Percentiles rank a stretch among this genome's conserved stretches.
phyloP scores from a whole-genome alignment of 228 moss, liverwort and hornwort species.

The Sphagnum fallax region DNA sequence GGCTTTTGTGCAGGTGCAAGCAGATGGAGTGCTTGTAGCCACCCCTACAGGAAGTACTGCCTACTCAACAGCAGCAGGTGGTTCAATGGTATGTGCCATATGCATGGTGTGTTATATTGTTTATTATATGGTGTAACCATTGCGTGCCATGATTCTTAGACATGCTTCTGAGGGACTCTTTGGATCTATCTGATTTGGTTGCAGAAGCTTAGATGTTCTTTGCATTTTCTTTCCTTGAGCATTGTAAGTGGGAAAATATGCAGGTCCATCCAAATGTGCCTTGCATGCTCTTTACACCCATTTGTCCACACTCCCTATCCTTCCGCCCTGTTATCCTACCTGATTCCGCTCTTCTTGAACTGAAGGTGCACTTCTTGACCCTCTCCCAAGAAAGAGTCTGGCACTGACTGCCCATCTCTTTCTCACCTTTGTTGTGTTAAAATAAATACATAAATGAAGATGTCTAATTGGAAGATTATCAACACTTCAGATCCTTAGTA shows the following conservation, averaged over 20 bases:
- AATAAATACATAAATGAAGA: no score
- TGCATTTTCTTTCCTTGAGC: no score
- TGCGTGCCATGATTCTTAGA: no score
- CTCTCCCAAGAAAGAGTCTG: background rate
- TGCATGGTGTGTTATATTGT: no score
- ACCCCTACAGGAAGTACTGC: constrained; percentile 96
- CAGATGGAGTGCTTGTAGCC: constrained; percentile 88
- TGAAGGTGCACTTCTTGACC: constrained; percentile 39
- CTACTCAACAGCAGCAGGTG: constrained; percentile 90
- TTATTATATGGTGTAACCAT: no score
- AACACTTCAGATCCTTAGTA: no score
- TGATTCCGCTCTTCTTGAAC: constrained; percentile 79
- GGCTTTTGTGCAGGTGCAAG: constrained; percentile 48
- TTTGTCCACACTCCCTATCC: constrained; percentile 92
- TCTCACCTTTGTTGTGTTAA: no score
- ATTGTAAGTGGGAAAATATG: background rate
- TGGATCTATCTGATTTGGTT: no score
- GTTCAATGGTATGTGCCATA: constrained; percentile 57
- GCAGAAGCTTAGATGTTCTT: no score
- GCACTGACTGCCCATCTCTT: no score
- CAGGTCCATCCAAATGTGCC: constrained; percentile 91
- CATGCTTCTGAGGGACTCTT: no score
- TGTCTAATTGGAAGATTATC: no score
- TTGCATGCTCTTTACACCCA: constrained; percentile 94
- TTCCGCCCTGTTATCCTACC: constrained; percentile 89